Base-by-base conservation (phyloP, 140 eudicot species). In the Senecio squalidus region DNA sequence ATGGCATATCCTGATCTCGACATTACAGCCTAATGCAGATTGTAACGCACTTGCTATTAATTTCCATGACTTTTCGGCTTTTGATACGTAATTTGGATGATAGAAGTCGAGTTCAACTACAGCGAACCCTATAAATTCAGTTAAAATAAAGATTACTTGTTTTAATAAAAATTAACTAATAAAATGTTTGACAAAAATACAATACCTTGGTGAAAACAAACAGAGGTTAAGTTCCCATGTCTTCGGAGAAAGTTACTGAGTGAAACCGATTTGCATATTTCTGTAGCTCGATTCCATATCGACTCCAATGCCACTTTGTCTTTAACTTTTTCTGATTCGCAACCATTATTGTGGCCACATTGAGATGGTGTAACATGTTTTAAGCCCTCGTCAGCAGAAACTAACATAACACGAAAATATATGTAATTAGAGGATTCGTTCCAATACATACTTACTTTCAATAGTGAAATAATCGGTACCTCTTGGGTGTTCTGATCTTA, bases 11-110 rank as follows among this genome's bases (percentile, higher is more conserved):
- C 96, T 77, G 47, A 92, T 76, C 76, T 92, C 98, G 4, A 92
- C 86, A 45, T 87, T 92, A 52, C 89, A 79, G 4, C 96, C 89
- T 60, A 92, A 67, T 10, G 75, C 70, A 34, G 76, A 65, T 64
- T 92, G 98, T 67, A 92, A 76, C 9, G 89, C 84, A 57, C 78
- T 75, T 22, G 98, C 98, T 23, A 92, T 92, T 46, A 18, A 34
- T 77, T 92, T 87, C 98, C 96, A 88, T 57, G 93, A 79, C 46
- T 79, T 92, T 65, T 87, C 98, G 27, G 96, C 98, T 76, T 84
- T 84, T 0, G 80, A 61, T 61, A 74, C 83, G 33, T 75, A 23
- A 22, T 76, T 75, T 4, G 81, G 83, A 53, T 50, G 70, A 34
- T 27, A 55, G 62, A 92, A 92, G 56, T 82, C 93, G 60, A 92